These are phyloP conservation scores for Cotoneaster glaucophyllus DNA, from an alignment of 306 rosid species.

Conservation along the genomic window DNA sequence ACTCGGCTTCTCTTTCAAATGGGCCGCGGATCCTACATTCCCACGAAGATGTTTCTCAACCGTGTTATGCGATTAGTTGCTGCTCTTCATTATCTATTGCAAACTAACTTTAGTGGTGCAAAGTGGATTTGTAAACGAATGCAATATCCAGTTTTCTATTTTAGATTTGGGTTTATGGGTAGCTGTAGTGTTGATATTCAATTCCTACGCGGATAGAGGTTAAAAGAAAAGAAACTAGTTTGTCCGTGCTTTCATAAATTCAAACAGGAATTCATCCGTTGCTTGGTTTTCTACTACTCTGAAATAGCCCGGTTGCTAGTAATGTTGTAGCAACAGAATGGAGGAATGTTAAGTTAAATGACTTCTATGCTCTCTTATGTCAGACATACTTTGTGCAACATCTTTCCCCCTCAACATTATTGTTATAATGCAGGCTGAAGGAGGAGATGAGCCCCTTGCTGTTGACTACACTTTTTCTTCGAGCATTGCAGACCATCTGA, in stretches of 20 bases:
- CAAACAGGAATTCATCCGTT: too few species aligned
- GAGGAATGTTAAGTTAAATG: too few species aligned
- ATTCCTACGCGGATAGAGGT: not conserved
- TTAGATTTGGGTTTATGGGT: not conserved
- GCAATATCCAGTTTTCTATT: not conserved
- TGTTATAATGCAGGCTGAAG: conserved; percentile 42
- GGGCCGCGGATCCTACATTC: conserved; percentile 75
- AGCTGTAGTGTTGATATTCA: not conserved
- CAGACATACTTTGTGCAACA: too few species aligned
- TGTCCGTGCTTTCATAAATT: not conserved
- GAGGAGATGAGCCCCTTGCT: conserved; percentile 42
- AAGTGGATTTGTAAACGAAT: too few species aligned
- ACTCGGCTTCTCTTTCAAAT: conserved; percentile 69
- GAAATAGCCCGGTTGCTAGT: too few species aligned
- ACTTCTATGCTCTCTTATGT: too few species aligned
- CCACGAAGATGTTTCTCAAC: conserved; percentile 43
- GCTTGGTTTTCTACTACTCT: too few species aligned
- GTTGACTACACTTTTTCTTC: conserved; percentile 88
- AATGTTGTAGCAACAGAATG: too few species aligned
- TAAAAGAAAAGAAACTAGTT: not conserved
- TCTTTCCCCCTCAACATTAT: too few species aligned
- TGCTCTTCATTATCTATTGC: not conserved
- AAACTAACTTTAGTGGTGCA: not conserved
- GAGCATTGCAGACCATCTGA: conserved; percentile 77
- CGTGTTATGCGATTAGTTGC: not conserved